phyloP scores from a whole-genome alignment of 2,329 filamentous ascomycete species.

The Cercospora sp. region DNA sequence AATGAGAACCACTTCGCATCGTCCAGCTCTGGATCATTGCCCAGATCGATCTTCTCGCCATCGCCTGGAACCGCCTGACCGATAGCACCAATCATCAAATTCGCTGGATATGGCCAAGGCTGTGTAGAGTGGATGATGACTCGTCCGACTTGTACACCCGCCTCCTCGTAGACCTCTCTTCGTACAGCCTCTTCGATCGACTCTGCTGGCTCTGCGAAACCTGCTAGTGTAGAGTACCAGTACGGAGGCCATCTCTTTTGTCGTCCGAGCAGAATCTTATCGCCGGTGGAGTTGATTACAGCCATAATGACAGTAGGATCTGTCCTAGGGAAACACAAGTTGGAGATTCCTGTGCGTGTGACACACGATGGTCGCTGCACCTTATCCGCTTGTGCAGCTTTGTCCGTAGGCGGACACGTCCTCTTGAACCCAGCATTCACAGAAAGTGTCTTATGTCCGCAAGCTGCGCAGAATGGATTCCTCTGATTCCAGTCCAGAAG shows the following conservation, averaged over 20 bases:
- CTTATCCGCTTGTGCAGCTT: constrained; percentile 42
- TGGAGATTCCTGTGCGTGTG: constrained; percentile 82
- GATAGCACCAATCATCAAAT: constrained; percentile 65
- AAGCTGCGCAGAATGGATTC: constrained; percentile 88
- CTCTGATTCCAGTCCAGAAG: constrained; percentile 92
- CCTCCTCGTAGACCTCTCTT: constrained; percentile 54
- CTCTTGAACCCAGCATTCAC: constrained; percentile 80
- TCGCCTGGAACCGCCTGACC: constrained; percentile 70
- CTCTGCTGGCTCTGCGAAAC: constrained; percentile 55
- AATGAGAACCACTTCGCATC: constrained; percentile 84
- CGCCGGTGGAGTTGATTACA: constrained; percentile 76
- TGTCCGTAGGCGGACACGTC: constrained; percentile 71
- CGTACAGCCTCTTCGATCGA: constrained; percentile 54
- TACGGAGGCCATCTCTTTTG: constrained; percentile 77
- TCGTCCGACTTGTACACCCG: constrained; percentile 49
- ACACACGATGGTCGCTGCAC: constrained; percentile 68
- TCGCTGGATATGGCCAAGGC: constrained; percentile 57
- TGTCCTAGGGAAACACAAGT: constrained; percentile 87
- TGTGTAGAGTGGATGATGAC: constrained; percentile 55
- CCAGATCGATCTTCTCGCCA: constrained; percentile 77
- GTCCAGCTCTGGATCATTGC: constrained; percentile 88
- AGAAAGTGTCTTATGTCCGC: constrained; percentile 78
- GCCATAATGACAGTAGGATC: constrained; percentile 96
- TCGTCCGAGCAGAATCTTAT: constrained; percentile 78
- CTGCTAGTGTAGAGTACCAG: constrained; percentile 83